Evolutionary conservation across 139 green algal species (phyloP), one percentile per base, ranked within the genome.

Genomic region (Pedinophyceae sp.): DNA sequence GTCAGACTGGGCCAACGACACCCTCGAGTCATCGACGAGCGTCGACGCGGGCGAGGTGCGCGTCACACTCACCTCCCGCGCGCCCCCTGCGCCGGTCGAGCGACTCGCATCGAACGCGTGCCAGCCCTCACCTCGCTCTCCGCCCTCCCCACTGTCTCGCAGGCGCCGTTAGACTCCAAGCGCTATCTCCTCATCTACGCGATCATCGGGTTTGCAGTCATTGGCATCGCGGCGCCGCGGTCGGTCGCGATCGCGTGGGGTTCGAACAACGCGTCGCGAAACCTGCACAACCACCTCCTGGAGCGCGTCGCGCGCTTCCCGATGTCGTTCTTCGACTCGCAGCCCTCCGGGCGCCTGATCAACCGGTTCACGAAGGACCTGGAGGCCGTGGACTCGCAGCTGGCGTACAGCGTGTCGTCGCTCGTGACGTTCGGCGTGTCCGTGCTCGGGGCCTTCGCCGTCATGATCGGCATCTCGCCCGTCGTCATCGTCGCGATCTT

Each of bases 341-440:
- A 88, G 56, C 82, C 83, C 45, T 81, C 75, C 20, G 80, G 82
- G 23, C 72, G 80, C 24, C 69, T 93, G 34, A 57, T 89, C 26
- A 93, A 93, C 68, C 67, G 83, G 19, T 87, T 93, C 58, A 87
- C 81, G 40, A 80, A 78, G 48, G 84, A 93, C 69, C 81, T 65
- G 2, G 83, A 93, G 62, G 62, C 75, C 0, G 61, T 89, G 22
- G 83, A 93, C 61, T 56, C 64, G 13, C 60, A 48, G 3, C 49
- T 84, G 16, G 70, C 58, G 57, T 67, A 48, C 22, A 70, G 52
- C 1, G 57, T 84, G 19, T 52, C 56, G 30, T 79, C 66, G 17
- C 69, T 80, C 67, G 48, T 79, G 34, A 73, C 52, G 39, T 78
- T 70, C 51, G 27, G 62, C 41, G 47, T 68, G 70, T 70, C 50